These are phyloP conservation scores for Rhodotorula babjevae DNA, from an alignment of 768 basidiomycete genomes.

Conservation along the genomic window DNA sequence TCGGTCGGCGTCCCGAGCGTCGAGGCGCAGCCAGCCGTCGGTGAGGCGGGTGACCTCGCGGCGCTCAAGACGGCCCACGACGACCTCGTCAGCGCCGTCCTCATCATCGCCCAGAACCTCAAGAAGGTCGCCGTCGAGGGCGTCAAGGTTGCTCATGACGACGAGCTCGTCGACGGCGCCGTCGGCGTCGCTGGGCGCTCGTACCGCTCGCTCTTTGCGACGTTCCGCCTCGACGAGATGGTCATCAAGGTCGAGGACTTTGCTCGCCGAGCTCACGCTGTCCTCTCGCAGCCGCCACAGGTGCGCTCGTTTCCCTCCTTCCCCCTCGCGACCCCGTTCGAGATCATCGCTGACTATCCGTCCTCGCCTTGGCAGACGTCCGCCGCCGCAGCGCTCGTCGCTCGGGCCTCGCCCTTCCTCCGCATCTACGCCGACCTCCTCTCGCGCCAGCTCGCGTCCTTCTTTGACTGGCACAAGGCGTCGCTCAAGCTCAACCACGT, in stretches of 20 bases:
- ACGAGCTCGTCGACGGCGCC: slow-evolving; percentile 31
- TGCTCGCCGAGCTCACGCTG: slow-evolving; percentile 5
- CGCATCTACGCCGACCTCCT: slow-evolving; percentile 59
- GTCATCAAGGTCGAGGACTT: slow-evolving; percentile 16
- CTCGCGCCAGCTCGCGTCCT: slow-evolving; percentile 57
- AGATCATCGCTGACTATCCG: no score
- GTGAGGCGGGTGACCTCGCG: not conserved
- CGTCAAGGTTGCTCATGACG: slow-evolving; percentile 11
- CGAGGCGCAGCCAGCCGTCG: not conserved
- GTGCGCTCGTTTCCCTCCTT: slow-evolving; percentile 15
- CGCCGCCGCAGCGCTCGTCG: slow-evolving; percentile 41
- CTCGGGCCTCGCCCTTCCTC: slow-evolving; percentile 67
- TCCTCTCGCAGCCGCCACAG: not conserved
- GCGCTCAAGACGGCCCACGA: slow-evolving; percentile 41
- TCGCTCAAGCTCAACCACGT: slow-evolving; percentile 80
- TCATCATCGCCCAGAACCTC: slow-evolving; percentile 47
- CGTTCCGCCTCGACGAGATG: slow-evolving; percentile 30
- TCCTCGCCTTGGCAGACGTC: no score
- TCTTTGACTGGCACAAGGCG: slow-evolving; percentile 65
- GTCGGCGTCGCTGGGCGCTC: slow-evolving; percentile 4
- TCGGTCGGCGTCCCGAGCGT: not conserved
- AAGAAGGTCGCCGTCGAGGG: slow-evolving; percentile 17
- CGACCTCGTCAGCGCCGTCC: slow-evolving; percentile 61
- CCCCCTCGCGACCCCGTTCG: slow-evolving; percentile 41
- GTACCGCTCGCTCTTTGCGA: slow-evolving; percentile 3